A percentile compares a stretch with the other conserved stretches of the same genome.
phyloP scores from a whole-genome alignment of 441 rosid species.

The Pelargonium cotyledonis region DNA sequence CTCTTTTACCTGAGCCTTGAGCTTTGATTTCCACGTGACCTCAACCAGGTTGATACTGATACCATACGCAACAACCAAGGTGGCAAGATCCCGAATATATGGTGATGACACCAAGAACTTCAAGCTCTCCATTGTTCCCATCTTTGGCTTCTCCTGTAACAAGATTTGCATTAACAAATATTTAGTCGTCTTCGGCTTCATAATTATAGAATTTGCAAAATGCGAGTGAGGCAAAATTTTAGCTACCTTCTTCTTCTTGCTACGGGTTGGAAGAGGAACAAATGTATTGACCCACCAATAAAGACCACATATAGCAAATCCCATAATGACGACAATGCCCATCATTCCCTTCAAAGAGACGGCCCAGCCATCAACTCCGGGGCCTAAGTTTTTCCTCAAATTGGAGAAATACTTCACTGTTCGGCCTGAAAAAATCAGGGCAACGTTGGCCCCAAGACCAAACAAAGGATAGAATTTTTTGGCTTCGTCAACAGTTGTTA shows the following conservation, averaged over 20 bases:
- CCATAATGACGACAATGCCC: conserved; percentile 90
- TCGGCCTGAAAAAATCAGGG: conserved; percentile 86
- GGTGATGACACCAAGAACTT: conserved; percentile 84
- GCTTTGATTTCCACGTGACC: conserved; percentile 98
- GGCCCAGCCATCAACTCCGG: conserved; percentile 99
- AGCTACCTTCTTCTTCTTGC: conserved; percentile 91
- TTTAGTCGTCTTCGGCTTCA: too few species aligned
- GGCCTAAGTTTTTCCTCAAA: conserved; percentile 77
- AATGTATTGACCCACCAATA: conserved; percentile 92
- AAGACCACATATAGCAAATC: conserved; percentile 67
- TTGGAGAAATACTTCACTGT: conserved; percentile 94
- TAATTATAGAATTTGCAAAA: too few species aligned
- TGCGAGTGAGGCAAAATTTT: too few species aligned
- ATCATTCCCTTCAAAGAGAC: conserved; percentile 90
- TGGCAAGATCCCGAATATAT: conserved; percentile 90
- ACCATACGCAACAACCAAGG: conserved; percentile 96
- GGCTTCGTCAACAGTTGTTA: conserved; percentile 93
- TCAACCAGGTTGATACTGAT: conserved; percentile 96
- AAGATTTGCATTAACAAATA: too few species aligned
- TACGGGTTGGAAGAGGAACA: conserved; percentile 79
- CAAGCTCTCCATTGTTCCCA: conserved; percentile 97
- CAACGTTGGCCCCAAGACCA: conserved; percentile 94
- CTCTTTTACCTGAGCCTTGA: conserved; percentile 81
- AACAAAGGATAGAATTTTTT: conserved; percentile 90
- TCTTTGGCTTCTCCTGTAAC: conserved; percentile 71